Percentiles rank a stretch among this genome's conserved stretches.
phyloP scores from a whole-genome alignment of 2,329 filamentous ascomycete species.

The Colletotrichum scovillei region DNA sequence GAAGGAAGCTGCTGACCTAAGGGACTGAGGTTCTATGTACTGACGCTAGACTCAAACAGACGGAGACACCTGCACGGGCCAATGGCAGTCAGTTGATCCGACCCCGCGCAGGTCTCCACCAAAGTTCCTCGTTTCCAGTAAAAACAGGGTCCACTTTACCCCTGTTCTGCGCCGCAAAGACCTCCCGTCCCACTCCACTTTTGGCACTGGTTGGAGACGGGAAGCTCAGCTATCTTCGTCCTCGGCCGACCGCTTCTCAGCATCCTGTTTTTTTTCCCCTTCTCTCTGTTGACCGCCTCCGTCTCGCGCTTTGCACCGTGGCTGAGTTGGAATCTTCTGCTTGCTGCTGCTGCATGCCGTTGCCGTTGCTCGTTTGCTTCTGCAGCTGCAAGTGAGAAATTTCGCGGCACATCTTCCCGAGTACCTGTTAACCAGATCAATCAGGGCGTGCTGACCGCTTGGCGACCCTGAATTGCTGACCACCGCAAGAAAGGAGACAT shows the following conservation, averaged over 20 bases:
- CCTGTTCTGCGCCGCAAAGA: conserved; percentile 18
- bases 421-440: no score
- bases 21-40: background rate
- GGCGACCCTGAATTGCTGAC: conserved; percentile 2
- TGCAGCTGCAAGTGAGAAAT: conserved; percentile 4
- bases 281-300: conserved; percentile 5
- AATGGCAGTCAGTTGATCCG: conserved; percentile 11
- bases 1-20: background rate
- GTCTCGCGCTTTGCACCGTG: background rate
- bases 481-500: background rate
- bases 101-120: conserved; percentile 21
- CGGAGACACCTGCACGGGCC: background rate
- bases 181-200: no score
- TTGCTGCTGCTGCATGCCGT: no score
- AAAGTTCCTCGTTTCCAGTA: conserved; percentile 23
- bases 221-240: conserved; percentile 10
- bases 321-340: background rate
- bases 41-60: conserved; percentile 22
- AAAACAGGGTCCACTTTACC: conserved; percentile 10
- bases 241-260: conserved; percentile 28
- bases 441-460: background rate
- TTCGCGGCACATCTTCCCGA: background rate
- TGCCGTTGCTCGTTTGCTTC: background rate
- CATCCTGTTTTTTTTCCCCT: conserved; percentile 3
- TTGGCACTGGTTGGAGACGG: background rate